phyloP scores from a whole-genome alignment of 2,329 filamentous ascomycete species.

The Alternaria ventricosa region DNA sequence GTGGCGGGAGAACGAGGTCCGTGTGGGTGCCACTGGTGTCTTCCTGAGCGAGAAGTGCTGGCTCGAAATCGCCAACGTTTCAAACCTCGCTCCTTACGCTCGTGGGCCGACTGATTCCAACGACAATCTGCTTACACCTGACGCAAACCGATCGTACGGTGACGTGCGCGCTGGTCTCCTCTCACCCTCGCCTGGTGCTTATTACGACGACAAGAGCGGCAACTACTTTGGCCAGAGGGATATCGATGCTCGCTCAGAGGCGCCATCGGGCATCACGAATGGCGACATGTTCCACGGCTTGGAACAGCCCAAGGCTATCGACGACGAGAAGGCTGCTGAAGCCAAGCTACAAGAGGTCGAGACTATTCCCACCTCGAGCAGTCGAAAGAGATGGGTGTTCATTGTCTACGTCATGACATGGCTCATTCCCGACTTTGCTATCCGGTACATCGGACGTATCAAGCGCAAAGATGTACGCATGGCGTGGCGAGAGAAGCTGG shows the following conservation, averaged over 20 bases:
- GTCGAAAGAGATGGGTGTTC: conserved; percentile 89
- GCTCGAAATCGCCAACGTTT: conserved; percentile 83
- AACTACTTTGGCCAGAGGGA: conserved; percentile 85
- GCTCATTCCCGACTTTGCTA: conserved; percentile 83
- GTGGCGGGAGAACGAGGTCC: conserved; percentile 91
- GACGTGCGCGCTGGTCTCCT: conserved; percentile 66
- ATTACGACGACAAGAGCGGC: conserved; percentile 76
- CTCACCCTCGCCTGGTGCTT: conserved; percentile 64
- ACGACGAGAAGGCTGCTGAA: conserved; percentile 92
- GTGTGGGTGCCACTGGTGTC: conserved; percentile 88
- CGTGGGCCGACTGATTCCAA: conserved; percentile 32
- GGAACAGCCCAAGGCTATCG: conserved; percentile 91
- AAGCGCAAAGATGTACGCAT: conserved; percentile 88
- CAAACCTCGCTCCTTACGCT: conserved; percentile 61
- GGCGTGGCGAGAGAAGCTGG: conserved; percentile 96
- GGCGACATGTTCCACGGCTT: conserved; percentile 98
- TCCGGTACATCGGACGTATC: conserved; percentile 81
- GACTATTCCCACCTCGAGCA: conserved; percentile 75
- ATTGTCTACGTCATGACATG: conserved; percentile 84
- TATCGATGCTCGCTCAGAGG: conserved; percentile 85
- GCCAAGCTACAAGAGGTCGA: conserved; percentile 91
- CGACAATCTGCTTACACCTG: conserved; percentile 65
- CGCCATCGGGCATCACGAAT: conserved; percentile 88
- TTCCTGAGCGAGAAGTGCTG: conserved; percentile 96
- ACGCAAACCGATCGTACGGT: conserved; percentile 60